Base-by-base conservation (phyloP, 352 stramenopile species). In the Pythium insidiosum region DNA sequence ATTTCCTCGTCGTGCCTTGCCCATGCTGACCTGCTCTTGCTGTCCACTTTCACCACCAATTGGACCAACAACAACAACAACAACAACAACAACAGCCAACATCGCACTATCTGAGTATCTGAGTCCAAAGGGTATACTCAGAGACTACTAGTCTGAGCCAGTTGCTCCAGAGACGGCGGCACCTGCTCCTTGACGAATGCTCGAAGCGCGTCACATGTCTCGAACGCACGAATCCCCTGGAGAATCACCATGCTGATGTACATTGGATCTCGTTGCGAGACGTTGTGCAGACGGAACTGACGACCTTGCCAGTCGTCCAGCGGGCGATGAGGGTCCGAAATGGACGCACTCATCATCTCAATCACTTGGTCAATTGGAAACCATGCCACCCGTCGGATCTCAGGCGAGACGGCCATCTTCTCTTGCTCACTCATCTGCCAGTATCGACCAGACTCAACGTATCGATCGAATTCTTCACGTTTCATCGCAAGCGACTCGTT, bases 321-420 rank as follows among this genome's bases (percentile, higher is more conserved):
- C 12, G 58, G 52, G 4, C 47, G 53, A 24, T 60, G 33, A 15
- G 60, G 56, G 2, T 57, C 60, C 3, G 70, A 15, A 7, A 69
- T 33, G 24, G 53, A 54, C 11, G 43, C 43, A 3, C 38, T 39
- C 61, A 79, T 72, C 61, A 79, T 69, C 5, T 51, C 43, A 43
- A 84, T 74, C 2, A 67, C 71, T 5, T 56, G 37, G 3, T 73
- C 60, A 24, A 84, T 68, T 11, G 65, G 64, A 31, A 84, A 76
- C 71, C 71, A 84, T 34, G 58, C 44, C 23, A 84, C 54, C 18
- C 58, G 41, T n/a, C 65, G 58, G 29, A 84, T 71, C 50, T 84
- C 71, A 4, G 71, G 71, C 0, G 66, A 80, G 10, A 82, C 56
- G 9, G 36, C 44, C 53, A 77, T 67, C 40, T 79, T 76, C 40